Evolutionary conservation across 306 rosid genomes (phyloP).

Genomic region (Trifolium dubium): DNA sequence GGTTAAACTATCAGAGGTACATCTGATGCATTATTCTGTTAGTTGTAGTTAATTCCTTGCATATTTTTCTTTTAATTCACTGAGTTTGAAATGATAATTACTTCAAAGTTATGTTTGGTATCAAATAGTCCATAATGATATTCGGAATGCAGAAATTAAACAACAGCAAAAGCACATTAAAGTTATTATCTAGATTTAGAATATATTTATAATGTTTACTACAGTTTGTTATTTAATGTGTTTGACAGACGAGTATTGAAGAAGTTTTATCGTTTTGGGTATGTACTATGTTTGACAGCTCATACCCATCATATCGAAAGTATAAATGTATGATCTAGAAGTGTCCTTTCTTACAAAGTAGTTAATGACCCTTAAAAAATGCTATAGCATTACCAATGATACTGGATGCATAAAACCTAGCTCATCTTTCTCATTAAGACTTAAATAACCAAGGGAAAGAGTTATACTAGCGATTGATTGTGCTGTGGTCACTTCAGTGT

Average conservation of each 20-base stretch:
- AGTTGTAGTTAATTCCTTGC: constrained; percentile 15
- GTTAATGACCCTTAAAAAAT: background rate
- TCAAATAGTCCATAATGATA: constrained; percentile 6
- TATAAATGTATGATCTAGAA: background rate
- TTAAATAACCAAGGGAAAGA: constrained; percentile 11
- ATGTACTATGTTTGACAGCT: background rate
- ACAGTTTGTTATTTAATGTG: background rate
- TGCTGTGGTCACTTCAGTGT: constrained; percentile 8
- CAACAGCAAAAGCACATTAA: background rate
- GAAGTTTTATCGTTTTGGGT: background rate
- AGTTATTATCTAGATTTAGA: constrained; percentile 17
- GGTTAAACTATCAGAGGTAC: constrained; percentile 95
- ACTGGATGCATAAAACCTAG: background rate
- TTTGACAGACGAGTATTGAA: constrained; percentile 16
- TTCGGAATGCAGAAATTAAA: constrained; percentile 6
- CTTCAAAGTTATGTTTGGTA: constrained; percentile 33
- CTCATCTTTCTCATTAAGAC: background rate
- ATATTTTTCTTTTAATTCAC: constrained; percentile 15
- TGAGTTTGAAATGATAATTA: constrained; percentile 2
- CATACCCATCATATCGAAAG: background rate
- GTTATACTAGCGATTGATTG: background rate
- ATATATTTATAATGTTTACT: background rate
- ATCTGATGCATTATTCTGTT: constrained; percentile 38
- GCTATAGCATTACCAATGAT: background rate
- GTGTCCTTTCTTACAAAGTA: constrained; percentile 1